These are phyloP conservation scores for Plasmodium ovale DNA, from an alignment of 169 alveolate genomes.

Conservation along the genomic window DNA sequence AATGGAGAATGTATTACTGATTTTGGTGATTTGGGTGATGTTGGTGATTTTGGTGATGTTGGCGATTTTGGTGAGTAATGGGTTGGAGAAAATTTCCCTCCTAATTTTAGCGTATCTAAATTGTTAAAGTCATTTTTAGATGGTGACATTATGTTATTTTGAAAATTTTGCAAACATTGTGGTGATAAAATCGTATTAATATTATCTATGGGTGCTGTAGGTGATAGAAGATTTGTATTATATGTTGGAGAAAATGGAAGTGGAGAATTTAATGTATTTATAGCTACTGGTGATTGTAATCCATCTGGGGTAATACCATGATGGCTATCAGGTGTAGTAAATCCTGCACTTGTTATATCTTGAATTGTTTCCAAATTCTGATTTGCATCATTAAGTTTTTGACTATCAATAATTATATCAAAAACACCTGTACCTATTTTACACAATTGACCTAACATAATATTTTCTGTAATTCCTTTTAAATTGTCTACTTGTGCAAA, in stretches of 20 bases:
- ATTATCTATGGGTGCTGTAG: slow-evolving; percentile 81
- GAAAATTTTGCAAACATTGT: slow-evolving; percentile 67
- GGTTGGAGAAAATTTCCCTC: slow-evolving; percentile 93
- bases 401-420: slow-evolving; percentile 93
- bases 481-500: slow-evolving; percentile 95
- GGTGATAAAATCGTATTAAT: slow-evolving; percentile 76
- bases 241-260: slow-evolving; percentile 86
- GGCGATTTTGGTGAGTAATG: slow-evolving; percentile 91
- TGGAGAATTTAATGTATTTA: slow-evolving; percentile 86
- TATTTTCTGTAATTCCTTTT: slow-evolving; percentile 96
- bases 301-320: slow-evolving; percentile 81
- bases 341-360: slow-evolving; percentile 86
- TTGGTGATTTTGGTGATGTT: slow-evolving; percentile 91
- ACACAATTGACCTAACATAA: slow-evolving; percentile 95
- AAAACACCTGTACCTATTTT: slow-evolving; percentile 95
- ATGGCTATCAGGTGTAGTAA: slow-evolving; percentile 84
- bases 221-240: slow-evolving; percentile 81
- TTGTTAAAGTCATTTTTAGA: slow-evolving; percentile 68
- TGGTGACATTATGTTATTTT: slow-evolving; percentile 53
- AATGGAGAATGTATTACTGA: slow-evolving; percentile 78
- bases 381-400: slow-evolving; percentile 90
- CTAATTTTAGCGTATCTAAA: slow-evolving; percentile 87
- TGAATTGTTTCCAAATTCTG: slow-evolving; percentile 86
- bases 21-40: slow-evolving; percentile 91
- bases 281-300: slow-evolving; percentile 82